Conservation (phyloP, 495 filamentous ascomycete genomes). For the Penicillium riverlandense region DNA sequence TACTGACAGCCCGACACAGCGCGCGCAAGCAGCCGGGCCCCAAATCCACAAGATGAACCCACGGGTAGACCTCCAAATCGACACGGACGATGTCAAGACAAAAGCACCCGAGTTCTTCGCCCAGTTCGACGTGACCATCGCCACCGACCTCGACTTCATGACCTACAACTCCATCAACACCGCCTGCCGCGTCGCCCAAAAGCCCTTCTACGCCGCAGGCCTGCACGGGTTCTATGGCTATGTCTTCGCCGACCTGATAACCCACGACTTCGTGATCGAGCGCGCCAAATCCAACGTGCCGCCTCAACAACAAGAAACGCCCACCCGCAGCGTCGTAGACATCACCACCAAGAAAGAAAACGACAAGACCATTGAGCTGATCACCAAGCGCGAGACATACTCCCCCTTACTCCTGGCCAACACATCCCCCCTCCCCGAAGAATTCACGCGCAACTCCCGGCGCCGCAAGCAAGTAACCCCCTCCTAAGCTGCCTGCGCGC, state of each 20-base stretch:
- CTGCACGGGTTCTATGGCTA: slow-evolving; percentile 91
- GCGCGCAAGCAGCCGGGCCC: slow-evolving; percentile 74
- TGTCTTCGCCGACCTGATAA: slow-evolving; percentile 85
- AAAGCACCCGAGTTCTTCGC: slow-evolving; percentile 67
- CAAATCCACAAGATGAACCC: slow-evolving; percentile 83
- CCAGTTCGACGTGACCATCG: slow-evolving; percentile 79
- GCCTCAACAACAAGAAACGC: slow-evolving; percentile 62
- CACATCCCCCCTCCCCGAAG: slow-evolving; percentile 62
- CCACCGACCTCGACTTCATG: slow-evolving; percentile 74
- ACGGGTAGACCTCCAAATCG: slow-evolving; percentile 68
- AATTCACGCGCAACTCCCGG: slow-evolving; percentile 56
- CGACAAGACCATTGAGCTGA: slow-evolving; percentile 72
- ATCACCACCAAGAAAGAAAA: slow-evolving; percentile 66
- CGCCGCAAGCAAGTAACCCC: slow-evolving; percentile 70
- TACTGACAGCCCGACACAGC: slow-evolving; percentile 27
- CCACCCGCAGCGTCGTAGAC: slow-evolving; percentile 67
- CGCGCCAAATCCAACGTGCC: slow-evolving; percentile 69
- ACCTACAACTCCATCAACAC: slow-evolving; percentile 74
- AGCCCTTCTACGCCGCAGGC: slow-evolving; percentile 82
- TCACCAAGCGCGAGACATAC: slow-evolving; percentile 87
- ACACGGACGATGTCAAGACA: slow-evolving; percentile 53
- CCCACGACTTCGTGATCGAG: slow-evolving; percentile 82
- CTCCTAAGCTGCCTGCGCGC: slow-evolving; percentile 75
- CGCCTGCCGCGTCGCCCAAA: slow-evolving; percentile 62
- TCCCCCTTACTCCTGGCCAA: slow-evolving; percentile 74